These are phyloP conservation scores for Pisolithus albus DNA, from an alignment of 768 basidiomycete genomes.

Conservation along the genomic window DNA sequence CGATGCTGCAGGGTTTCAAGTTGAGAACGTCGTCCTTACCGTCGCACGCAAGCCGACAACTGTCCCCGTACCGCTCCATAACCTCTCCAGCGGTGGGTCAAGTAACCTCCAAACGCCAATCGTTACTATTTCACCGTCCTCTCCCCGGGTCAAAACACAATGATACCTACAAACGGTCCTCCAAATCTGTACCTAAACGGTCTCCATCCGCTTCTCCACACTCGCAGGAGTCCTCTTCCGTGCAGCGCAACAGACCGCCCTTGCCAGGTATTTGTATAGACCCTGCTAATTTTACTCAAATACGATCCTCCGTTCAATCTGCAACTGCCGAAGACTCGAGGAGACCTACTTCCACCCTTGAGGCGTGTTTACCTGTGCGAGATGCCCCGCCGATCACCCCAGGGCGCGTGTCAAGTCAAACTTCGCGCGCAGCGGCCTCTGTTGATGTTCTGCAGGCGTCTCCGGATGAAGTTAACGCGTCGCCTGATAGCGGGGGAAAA, in stretches of 20 bases:
- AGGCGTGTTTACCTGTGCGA: too few relatives aligned
- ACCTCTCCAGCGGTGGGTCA: not conserved
- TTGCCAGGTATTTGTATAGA: not conserved
- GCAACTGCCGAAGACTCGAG: too few relatives aligned
- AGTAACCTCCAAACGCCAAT: not conserved
- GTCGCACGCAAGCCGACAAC: not conserved
- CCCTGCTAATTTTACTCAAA: not conserved
- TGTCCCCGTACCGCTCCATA: slow-evolving; percentile 2
- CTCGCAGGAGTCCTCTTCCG: not conserved
- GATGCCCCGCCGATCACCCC: too few relatives aligned
- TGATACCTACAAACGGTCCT: not conserved
- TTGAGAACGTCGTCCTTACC: not conserved
- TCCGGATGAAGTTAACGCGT: not conserved
- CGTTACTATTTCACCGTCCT: not conserved
- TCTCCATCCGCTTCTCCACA: not conserved
- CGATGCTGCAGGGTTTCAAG: slow-evolving; percentile 2
- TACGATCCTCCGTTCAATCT: too few relatives aligned
- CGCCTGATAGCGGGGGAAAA: not conserved
- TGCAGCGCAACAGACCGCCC: not conserved
- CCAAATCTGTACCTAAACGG: not conserved
- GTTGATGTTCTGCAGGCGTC: not conserved
- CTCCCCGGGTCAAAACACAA: not conserved
- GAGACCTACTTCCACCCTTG: too few relatives aligned
- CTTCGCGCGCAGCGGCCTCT: not conserved
- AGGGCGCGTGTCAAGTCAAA: too few relatives aligned